Base-by-base conservation (phyloP, 106 monocot genomes). In the Allium cepa region DNA sequence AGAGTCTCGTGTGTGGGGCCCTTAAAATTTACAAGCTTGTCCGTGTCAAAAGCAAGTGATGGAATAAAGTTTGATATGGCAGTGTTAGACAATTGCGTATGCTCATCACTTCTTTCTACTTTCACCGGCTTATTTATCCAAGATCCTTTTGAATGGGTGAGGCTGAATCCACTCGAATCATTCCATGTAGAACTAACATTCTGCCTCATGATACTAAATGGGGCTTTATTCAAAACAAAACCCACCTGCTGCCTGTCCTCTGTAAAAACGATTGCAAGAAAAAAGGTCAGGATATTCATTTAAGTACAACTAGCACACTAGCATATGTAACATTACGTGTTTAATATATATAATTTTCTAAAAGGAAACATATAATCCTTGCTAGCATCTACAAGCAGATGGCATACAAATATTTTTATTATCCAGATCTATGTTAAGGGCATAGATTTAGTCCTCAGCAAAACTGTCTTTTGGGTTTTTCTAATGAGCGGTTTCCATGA, bases 161-260 rank as follows among this genome's bases (percentile, higher is more conserved):
- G 72, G 53, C 83, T 85, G 72, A 83, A 78, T 60, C 78, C 83
- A 71, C 57, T 67, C 47, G 75, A 74, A 15, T 73, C 64, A 49
- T 80, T 82, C 80, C 82, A 82, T 55, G 72, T 65, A 27, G 80
- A 64, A 69, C 62, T 78, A 62, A 59, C 10, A 17, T 63, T 26
- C 14, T 72, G 69, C 22, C 79, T 83, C 60, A 70, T 52, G n/a
- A 70, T 66, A 57, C 74, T 69, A 72, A 74, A 80, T 11, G 79
- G 85, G 59, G 79, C 50, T 53, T 60, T 74, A 66, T 78, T 79
- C 67, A 79, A 73, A 26, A 85, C 60, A 66, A 79, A 74, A 69
- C 74, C 77, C 71, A 92, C 83, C 56, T 88, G 88, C 15, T 76
- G 82, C 48, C 69, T 73, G 60, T 83, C 78, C 76, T 88, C 87